These are phyloP conservation scores for Geoglossum cookeanum DNA, from an alignment of 2,329 filamentous ascomycete genomes.

Conservation along the genomic window DNA sequence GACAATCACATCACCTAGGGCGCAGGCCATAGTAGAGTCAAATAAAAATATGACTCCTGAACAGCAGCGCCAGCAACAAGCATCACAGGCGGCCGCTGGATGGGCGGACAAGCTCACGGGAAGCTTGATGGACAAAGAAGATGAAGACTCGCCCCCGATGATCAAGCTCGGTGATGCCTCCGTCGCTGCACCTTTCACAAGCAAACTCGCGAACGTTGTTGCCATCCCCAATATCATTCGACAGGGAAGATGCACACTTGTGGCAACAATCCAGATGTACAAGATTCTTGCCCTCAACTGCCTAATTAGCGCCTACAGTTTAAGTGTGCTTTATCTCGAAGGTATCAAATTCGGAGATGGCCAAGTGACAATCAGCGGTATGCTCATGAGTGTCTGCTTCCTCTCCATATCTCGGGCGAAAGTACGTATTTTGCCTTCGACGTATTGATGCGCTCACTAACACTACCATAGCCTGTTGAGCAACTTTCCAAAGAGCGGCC, in stretches of 20 bases:
- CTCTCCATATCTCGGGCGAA: constrained; percentile 94
- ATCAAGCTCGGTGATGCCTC: constrained; percentile 96
- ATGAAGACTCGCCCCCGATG: constrained; percentile 77
- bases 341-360: constrained; percentile 98
- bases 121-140: constrained; percentile 78
- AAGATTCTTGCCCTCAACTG: constrained; percentile 98
- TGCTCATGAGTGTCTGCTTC: constrained; percentile 99
- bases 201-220: constrained; percentile 89
- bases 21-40: constrained; percentile 36
- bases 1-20: constrained; percentile 47
- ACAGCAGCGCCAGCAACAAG: constrained; percentile 33
- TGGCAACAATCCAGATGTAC: constrained; percentile 99
- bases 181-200: constrained; percentile 91
- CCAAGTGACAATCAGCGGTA: constrained; percentile 95
- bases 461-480: constrained; percentile 50
- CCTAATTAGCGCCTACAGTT: constrained; percentile 89
- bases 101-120: constrained; percentile 74
- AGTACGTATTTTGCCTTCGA: constrained; percentile 23
- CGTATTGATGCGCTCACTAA: constrained; percentile 14
- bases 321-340: constrained; percentile 89
- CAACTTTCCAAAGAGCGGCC: constrained; percentile 89
- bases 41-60: constrained; percentile 29
- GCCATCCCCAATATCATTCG: constrained; percentile 97
- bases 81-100: constrained; percentile 50
- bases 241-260: constrained; percentile 89